phyloP scores from a whole-genome alignment of 2,329 filamentous ascomycete species.

The Fusarium sambucinum region DNA sequence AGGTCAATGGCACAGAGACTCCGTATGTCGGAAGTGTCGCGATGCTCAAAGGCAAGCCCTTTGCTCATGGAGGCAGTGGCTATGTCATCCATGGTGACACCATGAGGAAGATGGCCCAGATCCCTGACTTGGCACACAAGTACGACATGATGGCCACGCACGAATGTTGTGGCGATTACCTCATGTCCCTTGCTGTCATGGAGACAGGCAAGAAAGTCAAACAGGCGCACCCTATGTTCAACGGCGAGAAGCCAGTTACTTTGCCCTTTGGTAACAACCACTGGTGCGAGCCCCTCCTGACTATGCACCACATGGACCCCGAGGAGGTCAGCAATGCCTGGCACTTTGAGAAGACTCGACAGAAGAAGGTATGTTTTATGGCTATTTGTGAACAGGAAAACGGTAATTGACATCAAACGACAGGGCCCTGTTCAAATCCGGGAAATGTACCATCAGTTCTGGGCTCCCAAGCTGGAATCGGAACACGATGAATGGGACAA shows the following conservation, averaged over 20 bases:
- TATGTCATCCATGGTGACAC: conserved; percentile 66
- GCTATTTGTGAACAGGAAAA: background rate
- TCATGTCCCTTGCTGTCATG: conserved; percentile 62
- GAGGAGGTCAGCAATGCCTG: conserved; percentile 65
- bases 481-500: conserved; percentile 66
- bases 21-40: conserved; percentile 66
- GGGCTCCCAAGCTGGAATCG: conserved; percentile 58
- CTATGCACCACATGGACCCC: conserved; percentile 67
- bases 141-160: conserved; percentile 60
- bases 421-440: conserved; percentile 60
- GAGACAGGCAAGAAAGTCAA: conserved; percentile 59
- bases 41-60: conserved; percentile 59
- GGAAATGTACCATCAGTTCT: conserved; percentile 64
- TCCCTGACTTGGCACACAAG: conserved; percentile 58
- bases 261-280: conserved; percentile 62
- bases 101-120: conserved; percentile 61
- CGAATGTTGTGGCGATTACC: conserved; percentile 65
- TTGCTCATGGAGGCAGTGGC: conserved; percentile 70
- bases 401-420: conserved; percentile 25
- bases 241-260: conserved; percentile 66
- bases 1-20: conserved; percentile 57
- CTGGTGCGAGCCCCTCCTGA: conserved; percentile 69
- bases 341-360: conserved; percentile 65
- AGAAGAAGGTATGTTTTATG: conserved; percentile 54
- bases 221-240: conserved; percentile 65